Evolutionary conservation across 2,329 filamentous ascomycete genomes (phyloP), one percentile per base, ranked within the genome.

Genomic region (Beauveria rudraprayagi): DNA sequence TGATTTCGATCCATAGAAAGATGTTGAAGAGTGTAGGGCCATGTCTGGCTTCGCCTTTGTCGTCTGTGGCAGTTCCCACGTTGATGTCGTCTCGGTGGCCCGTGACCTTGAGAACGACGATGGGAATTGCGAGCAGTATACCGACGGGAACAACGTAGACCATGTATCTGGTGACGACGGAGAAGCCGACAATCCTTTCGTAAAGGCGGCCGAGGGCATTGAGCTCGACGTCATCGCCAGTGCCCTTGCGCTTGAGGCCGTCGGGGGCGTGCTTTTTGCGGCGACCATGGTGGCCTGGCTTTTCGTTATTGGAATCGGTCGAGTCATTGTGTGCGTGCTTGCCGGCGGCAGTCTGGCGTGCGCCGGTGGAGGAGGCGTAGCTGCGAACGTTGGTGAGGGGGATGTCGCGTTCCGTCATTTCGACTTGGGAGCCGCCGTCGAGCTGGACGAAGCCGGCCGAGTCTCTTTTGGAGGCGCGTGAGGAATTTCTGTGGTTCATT

Each of bases 1-100:
- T 78, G 56, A 87, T 78, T 68, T 89, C 83, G 66, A 90, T 80
- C 87, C 87, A 89, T 53, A 87, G 75, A 67, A 89, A 89, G 53
- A 90, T 77, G 54, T 80, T 72, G 67, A 86, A 83, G 10, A 88
- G 76, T 5, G 78, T 76, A 9, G 83, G 78, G 1, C 79, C 80
- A 14, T 67, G 66, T 37, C 26, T 47, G 43, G 52, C 66, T 44
- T 61, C 11, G 24, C 64, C 43, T 48, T 65, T 66, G 22, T 66
- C 70, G 34, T 62, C 63, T 24, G 55, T 14, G 59, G 67, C 11
- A 51, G 68, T 28, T 28, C 77, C 79, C 16, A 81, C 69, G 3
- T 62, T 65, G 30, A 78, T 66, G 30, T 77, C 70, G n/a, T 69
- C 37, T 41, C 70, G 69, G 57, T 77, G 72, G 53, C 72, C 77